These are phyloP conservation scores for Melaleuca alternifolia DNA, from an alignment of 345 rosid species.

Conservation along the genomic window DNA sequence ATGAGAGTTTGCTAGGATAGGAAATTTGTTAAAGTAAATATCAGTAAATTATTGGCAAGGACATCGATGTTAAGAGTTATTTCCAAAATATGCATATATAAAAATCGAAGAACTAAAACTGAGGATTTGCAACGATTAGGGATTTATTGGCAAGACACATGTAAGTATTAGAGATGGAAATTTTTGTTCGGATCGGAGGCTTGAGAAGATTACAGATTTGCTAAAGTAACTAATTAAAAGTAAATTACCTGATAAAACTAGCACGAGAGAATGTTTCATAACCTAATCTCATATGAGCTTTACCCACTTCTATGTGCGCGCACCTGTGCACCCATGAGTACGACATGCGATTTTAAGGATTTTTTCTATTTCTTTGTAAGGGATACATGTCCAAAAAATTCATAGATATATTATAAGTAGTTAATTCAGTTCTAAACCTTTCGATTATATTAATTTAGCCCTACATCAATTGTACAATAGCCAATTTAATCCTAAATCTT, in stretches of 20 bases:
- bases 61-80: neutral
- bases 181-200: neutral
- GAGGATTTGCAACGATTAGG: neutral
- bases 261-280: neutral
- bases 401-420: too few relatives aligned
- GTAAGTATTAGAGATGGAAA: neutral
- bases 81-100: neutral
- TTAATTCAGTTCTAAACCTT: too few relatives aligned
- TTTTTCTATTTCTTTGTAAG: too few relatives aligned
- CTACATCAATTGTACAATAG: too few relatives aligned
- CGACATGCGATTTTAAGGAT: neutral
- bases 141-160: neutral
- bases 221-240: neutral
- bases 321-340: neutral
- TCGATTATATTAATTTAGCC: too few relatives aligned
- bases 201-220: neutral
- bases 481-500: too few relatives aligned
- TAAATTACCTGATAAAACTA: neutral
- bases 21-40: neutral
- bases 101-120: neutral
- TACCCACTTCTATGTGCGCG: neutral
- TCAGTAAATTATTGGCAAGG: neutral
- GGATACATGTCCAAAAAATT: too few relatives aligned
- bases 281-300: neutral
- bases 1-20: neutral